Evolutionary conservation across 2,329 filamentous ascomycete species (phyloP), one percentile per base, ranked within the genome.

Genomic region (Parastagonospora nodorum): DNA sequence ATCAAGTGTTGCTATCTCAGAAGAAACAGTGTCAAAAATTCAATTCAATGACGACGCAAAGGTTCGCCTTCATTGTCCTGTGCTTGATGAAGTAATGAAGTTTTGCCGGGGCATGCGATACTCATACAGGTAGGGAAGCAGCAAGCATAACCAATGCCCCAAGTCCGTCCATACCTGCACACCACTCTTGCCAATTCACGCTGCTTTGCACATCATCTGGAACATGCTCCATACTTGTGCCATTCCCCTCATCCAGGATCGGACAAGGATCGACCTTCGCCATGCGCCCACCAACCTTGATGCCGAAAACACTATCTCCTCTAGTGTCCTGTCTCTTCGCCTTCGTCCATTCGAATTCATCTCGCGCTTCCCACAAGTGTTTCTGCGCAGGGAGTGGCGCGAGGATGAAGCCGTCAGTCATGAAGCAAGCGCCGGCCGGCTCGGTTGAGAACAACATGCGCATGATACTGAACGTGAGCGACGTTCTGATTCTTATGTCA

Each of bases 61-160:
- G 5, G 3, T 5, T 24, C 5, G 19, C 5, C 19, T 24, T 5
- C 19, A 3, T 3, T 5, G 19, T 5, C 19, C 19, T 24, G 19
- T 5, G 19, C 19, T 24, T 24, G 19, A 5, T 24, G 19, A 24
- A 24, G 19, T 24, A 24, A 24, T 24, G 19, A 3, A 24, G 19
- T 24, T 24, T 24, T 24, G n/a, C n/a, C n/a, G n/a, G n/a, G 19
- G 19, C 19, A 3, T 24, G 19, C 5, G 19, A 24, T 5, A 5
- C 19, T 37, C 19, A 29, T 1, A 36, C 14, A 28, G 36, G 36
- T 38, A 67, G 44, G 47, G 73, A 75, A 61, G 77, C 76, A 64
- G 75, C 74, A 62, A 80, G 72, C 74, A 80, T 75, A 14, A 80
- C 66, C 52, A 80, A 64, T 2, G 69, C 72, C 11, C 77, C 77